phyloP scores from a whole-genome alignment of 257 asterid genomes.

The Forsythia viridissima region DNA sequence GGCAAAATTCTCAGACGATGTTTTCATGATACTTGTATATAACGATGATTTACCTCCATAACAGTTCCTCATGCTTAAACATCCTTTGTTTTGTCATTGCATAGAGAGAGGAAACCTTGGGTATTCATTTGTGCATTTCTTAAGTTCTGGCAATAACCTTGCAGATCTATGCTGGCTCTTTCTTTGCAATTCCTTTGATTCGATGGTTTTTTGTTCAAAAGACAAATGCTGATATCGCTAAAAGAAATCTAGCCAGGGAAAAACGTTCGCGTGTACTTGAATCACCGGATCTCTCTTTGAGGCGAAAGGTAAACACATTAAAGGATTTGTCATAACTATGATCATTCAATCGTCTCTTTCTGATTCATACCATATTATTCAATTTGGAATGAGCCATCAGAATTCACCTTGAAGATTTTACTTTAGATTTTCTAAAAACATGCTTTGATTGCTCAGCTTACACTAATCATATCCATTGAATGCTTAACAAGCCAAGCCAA shows the following conservation, averaged over 20 bases:
- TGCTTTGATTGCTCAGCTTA: neutral
- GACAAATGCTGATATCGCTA: slow-evolving; percentile 61
- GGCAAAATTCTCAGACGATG: neutral
- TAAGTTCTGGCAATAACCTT: slow-evolving; percentile 18
- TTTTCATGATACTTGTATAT: neutral
- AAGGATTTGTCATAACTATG: neutral
- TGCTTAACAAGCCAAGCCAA: neutral
- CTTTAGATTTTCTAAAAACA: neutral
- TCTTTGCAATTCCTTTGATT: slow-evolving; percentile 83
- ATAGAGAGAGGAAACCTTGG: neutral
- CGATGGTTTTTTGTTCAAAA: slow-evolving; percentile 74
- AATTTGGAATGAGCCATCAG: neutral
- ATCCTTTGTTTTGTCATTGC: neutral
- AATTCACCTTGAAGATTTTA: neutral
- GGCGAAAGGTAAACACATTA: slow-evolving; percentile 67
- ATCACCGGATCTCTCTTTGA: slow-evolving; percentile 71
- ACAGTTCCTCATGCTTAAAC: neutral
- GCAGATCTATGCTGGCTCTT: slow-evolving; percentile 97
- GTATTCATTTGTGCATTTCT: slow-evolving; percentile 2
- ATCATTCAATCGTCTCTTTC: neutral
- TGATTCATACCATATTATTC: neutral
- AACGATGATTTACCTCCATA: neutral
- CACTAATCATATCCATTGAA: neutral
- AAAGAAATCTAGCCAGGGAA: slow-evolving; percentile 73
- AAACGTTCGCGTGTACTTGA: slow-evolving; percentile 67